Conservation (phyloP, 805 yeast genomes). For the Ogataea sp. region DNA sequence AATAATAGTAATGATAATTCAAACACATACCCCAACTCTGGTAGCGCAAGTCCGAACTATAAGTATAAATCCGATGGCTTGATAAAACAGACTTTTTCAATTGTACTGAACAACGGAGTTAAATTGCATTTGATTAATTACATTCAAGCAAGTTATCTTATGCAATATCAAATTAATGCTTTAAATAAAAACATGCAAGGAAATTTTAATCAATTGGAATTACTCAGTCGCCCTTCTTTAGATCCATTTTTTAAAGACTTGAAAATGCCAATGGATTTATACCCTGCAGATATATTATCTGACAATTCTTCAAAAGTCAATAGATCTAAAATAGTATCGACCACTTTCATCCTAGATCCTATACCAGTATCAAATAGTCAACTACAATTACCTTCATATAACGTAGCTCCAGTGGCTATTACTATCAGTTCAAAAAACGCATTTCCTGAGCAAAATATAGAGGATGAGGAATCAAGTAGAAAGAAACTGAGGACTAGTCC, state of each 20-base stretch:
- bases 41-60: conserved; percentile 24
- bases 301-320: conserved; percentile 1
- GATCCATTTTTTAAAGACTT: conserved; percentile 30
- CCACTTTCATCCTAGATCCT: not conserved
- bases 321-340: not conserved
- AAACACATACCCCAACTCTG: too few species aligned
- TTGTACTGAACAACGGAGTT: conserved; percentile 42
- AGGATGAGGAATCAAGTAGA: not conserved
- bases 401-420: too few species aligned
- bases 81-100: conserved; percentile 56
- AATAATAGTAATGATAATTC: too few species aligned
- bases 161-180: not conserved
- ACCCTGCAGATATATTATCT: conserved; percentile 12
- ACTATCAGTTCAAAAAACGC: too few species aligned
- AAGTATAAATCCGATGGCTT: conserved; percentile 48
- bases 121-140: conserved; percentile 59
- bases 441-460: not conserved
- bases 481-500: not conserved
- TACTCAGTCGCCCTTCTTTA: conserved; percentile 33
- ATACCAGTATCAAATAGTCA: not conserved
- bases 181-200: not conserved
- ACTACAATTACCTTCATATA: too few species aligned
- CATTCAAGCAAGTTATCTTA: conserved; percentile 13
- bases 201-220: not conserved
- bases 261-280: conserved; percentile 10